Conservation (phyloP, 2,329 filamentous ascomycete species). For the Ceratocystis cacaofunesta region DNA sequence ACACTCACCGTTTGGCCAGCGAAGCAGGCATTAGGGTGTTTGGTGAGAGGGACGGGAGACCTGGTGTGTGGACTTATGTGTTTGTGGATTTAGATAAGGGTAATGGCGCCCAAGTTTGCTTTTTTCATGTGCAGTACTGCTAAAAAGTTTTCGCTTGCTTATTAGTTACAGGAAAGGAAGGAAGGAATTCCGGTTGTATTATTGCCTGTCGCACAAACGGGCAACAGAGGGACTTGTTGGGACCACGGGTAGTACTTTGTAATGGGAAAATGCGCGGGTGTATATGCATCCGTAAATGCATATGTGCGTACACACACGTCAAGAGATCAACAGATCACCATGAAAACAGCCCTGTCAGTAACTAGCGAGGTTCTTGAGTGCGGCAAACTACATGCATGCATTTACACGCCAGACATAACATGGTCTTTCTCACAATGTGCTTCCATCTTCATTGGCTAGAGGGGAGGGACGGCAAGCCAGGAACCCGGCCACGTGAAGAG, state of each 20-base stretch:
- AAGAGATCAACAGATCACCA: no score
- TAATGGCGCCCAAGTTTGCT: not conserved
- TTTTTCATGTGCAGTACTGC: not conserved
- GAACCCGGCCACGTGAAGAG: not conserved
- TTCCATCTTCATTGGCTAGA: not conserved
- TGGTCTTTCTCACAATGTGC: not conserved
- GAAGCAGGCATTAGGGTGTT: not conserved
- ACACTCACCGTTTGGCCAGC: conserved; percentile 10
- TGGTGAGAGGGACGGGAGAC: not conserved
- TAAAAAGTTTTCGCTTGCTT: not conserved
- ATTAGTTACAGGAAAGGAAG: not conserved
- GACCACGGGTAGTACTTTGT: no score
- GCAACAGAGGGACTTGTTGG: not conserved
- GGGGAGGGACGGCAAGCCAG: not conserved
- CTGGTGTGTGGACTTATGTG: no score
- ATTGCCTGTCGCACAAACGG: not conserved
- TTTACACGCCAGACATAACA: no score
- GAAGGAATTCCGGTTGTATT: not conserved
- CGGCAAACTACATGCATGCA: not conserved
- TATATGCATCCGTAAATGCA: not conserved
- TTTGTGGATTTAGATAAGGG: not conserved
- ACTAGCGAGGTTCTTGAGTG: not conserved
- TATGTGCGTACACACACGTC: not conserved
- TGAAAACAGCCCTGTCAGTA: no score
- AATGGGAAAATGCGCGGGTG: not conserved